These are phyloP conservation scores for Solanum appendiculatum DNA, from an alignment of 257 asterid genomes.

Conservation along the genomic window DNA sequence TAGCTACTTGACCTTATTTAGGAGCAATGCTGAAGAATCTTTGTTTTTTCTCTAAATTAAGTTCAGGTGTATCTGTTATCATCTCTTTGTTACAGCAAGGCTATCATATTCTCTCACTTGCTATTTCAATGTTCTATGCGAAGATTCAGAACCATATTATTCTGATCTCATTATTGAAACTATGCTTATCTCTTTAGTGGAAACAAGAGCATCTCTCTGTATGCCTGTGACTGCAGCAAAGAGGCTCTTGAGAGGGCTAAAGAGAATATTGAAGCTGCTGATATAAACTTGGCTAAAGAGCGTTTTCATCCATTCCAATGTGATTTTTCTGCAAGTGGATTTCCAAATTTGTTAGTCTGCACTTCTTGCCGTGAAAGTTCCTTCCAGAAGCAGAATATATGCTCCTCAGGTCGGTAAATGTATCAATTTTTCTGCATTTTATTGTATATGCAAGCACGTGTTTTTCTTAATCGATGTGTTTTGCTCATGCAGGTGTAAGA, in stretches of 20 bases:
- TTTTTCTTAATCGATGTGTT: background rate
- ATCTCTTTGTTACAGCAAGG: background rate
- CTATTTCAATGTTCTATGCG: background rate
- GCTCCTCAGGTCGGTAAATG: slow-evolving; percentile 26
- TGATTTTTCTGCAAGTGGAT: slow-evolving; percentile 51
- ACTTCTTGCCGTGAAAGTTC: slow-evolving; percentile 30
- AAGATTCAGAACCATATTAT: background rate
- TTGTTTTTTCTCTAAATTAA: background rate
- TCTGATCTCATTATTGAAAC: background rate
- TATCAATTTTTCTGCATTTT: background rate
- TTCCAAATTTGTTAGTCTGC: slow-evolving; percentile 75
- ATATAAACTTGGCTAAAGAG: slow-evolving; percentile 23
- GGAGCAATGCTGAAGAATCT: background rate
- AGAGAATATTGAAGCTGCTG: slow-evolving; percentile 44
- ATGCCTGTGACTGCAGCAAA: slow-evolving; percentile 81
- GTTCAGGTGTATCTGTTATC: background rate
- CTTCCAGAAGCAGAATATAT: slow-evolving; percentile 14
- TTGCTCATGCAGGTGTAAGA: slow-evolving; percentile 28
- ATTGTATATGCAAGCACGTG: background rate
- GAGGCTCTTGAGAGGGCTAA: slow-evolving; percentile 81
- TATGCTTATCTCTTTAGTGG: slow-evolving; percentile 31
- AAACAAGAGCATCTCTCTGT: slow-evolving; percentile 40
- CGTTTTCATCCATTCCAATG: slow-evolving; percentile 62
- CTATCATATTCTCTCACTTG: background rate
- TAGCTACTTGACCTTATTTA: background rate